Base-by-base conservation (phyloP, 768 basidiomycete genomes). In the Suillus occidentalis region DNA sequence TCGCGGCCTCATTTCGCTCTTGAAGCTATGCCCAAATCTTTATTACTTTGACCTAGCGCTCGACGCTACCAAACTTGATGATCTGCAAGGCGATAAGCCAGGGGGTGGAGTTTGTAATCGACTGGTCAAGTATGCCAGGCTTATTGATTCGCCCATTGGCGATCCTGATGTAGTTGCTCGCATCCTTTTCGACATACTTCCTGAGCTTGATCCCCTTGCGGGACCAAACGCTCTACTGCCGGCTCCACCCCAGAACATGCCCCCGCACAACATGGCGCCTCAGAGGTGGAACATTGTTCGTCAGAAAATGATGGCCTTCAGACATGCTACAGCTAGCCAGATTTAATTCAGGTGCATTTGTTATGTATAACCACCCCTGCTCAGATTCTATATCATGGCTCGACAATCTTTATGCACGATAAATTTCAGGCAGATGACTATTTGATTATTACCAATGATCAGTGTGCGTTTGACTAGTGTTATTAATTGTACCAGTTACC, bases 131-230 rank as follows among this genome's bases (percentile, higher is more conserved):
- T 22, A 36, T 13, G 43, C 61, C 20, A 47, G 34, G 43, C 43
- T 57, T 37, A 59, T 47, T 31, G 60, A 61, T 18, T 57, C 60
- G 28, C 60, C 43, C 34, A 31, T 61, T 18, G 18, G 36, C 14
- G 31, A 61, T 39, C 43, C 60, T 25, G 36, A n/a, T 6, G 31
- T 9, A 20, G 60, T 61, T 20, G 60, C 60, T 16, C 52, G 22
- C 18, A 61, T 61, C n/a, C 60, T 61, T 14, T 25, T 61, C 10
- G 53, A 58, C 36, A 61, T 61, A 52, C 60, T 61, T 16, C 60
- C 60, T 16, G 60, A 61, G 31, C 60, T 61, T 57, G 43, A 58
- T 40, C 37, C 37, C 57, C 39, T 58, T 28, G 25, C 39, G 39
- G 57, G 57, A 10, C 39, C 39, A 40, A 58, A 40, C 3, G 37